phyloP scores from a whole-genome alignment of 2,329 filamentous ascomycete species.

The Paramyrothecium sp. region DNA sequence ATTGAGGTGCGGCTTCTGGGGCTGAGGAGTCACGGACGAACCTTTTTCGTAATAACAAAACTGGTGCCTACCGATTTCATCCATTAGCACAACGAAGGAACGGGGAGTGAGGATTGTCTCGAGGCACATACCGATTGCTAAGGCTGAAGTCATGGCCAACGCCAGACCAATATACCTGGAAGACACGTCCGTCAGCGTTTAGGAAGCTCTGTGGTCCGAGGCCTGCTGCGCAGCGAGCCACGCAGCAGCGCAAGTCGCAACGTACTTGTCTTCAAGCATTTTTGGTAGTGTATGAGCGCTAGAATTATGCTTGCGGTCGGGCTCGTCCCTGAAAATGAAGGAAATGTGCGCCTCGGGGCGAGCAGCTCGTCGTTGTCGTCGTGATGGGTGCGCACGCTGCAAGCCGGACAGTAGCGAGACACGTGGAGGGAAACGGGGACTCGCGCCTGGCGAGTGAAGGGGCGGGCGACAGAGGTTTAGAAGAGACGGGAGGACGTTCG shows the following conservation, averaged over 20 bases:
- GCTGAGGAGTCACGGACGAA: constrained; percentile 36
- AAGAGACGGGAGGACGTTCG: too few relatives aligned
- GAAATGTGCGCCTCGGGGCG: neutral
- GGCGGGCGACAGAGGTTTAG: neutral
- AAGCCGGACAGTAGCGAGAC: neutral
- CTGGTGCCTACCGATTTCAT: constrained; percentile 65
- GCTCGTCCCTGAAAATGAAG: constrained; percentile 6
- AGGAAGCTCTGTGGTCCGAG: neutral
- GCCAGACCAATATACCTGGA: constrained; percentile 73
- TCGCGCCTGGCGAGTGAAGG: neutral
- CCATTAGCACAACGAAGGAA: constrained; percentile 15
- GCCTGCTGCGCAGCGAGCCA: neutral
- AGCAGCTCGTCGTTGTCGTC: neutral
- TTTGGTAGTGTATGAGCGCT: constrained; percentile 4
- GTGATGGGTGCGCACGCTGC: neutral
- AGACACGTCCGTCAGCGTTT: constrained; percentile 8
- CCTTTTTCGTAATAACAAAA: constrained; percentile 99
- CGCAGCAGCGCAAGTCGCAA: constrained; percentile 6
- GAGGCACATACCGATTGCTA: constrained; percentile 66
- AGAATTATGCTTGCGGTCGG: constrained; percentile 10
- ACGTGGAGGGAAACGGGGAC: neutral
- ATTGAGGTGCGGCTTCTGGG: neutral
- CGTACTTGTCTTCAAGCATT: constrained; percentile 40
- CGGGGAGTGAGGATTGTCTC: constrained; percentile 1
- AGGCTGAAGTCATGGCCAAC: constrained; percentile 70